These are phyloP conservation scores for Lactarius indigo DNA, from an alignment of 768 basidiomycete species.

Conservation along the genomic window DNA sequence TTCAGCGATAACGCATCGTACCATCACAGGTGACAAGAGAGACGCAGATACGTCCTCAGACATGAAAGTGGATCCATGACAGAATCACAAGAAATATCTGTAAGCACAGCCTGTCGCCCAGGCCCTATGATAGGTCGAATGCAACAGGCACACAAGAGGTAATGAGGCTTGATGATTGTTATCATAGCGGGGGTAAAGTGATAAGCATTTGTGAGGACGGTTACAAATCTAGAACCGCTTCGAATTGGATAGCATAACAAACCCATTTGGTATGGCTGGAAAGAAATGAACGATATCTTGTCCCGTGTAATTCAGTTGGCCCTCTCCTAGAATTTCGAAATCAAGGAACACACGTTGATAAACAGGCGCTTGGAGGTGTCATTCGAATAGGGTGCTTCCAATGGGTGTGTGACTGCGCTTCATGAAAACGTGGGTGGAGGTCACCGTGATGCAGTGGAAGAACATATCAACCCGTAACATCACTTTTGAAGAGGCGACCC, in stretches of 20 bases:
- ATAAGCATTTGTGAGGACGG: background rate
- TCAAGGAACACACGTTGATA: background rate
- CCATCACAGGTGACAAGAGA: background rate
- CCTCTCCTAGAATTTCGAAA: background rate
- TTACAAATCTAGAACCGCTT: background rate
- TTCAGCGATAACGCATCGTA: background rate
- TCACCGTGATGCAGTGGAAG: no score
- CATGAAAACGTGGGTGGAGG: background rate
- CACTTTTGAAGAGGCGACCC: background rate
- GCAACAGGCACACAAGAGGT: background rate
- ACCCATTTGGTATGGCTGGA: background rate
- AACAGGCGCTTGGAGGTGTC: background rate
- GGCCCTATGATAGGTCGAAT: no score
- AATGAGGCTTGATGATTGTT: background rate
- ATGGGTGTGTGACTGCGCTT: background rate
- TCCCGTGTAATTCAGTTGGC: background rate
- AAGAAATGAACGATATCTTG: background rate
- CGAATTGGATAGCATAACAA: background rate
- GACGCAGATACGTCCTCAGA: background rate
- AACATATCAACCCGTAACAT: background rate
- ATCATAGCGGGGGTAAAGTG: background rate
- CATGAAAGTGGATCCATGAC: slow-evolving; percentile 8
- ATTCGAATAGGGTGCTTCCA: background rate
- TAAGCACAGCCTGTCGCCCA: background rate
- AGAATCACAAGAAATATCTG: background rate